Evolutionary conservation across 306 rosid genomes (phyloP).

Genomic region (Pterocarpus macrocarpus): DNA sequence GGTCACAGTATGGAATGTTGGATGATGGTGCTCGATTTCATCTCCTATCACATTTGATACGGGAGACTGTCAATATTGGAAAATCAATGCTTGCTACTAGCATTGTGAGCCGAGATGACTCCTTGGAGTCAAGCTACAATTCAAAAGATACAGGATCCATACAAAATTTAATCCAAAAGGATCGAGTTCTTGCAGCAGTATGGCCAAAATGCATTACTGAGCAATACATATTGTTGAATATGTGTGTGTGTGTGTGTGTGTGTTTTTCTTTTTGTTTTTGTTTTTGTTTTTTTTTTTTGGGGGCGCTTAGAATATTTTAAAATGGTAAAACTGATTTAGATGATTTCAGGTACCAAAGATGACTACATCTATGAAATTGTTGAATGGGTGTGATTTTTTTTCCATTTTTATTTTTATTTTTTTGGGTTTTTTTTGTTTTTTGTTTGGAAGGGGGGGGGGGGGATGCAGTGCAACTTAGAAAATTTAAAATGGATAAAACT

Average conservation of each 20-base stretch:
- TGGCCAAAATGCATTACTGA: constrained; percentile 51
- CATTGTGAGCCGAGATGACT: constrained; percentile 75
- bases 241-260: background rate
- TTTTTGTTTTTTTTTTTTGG: too few species aligned
- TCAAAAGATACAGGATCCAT: constrained; percentile 76
- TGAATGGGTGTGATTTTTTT: background rate
- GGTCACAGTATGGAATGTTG: constrained; percentile 84
- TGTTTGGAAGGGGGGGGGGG: background rate
- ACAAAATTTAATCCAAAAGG: constrained; percentile 89
- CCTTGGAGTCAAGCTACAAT: constrained; percentile 56
- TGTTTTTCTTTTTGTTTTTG: background rate
- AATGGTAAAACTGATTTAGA: background rate
- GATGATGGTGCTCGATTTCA: constrained; percentile 95
- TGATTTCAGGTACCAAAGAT: background rate
- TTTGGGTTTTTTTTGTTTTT: background rate
- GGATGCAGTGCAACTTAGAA: background rate
- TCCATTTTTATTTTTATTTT: background rate
- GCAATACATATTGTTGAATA: background rate
- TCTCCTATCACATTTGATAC: constrained; percentile 88
- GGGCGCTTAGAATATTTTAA: background rate
- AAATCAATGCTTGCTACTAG: constrained; percentile 92
- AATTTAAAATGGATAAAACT: constrained; percentile 17
- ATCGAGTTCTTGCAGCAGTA: constrained; percentile 91
- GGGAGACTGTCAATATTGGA: constrained; percentile 84
- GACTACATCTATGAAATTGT: background rate